Evolutionary conservation across 495 filamentous ascomycete genomes (phyloP).

Genomic region (Recurvomyces mirabilis): DNA sequence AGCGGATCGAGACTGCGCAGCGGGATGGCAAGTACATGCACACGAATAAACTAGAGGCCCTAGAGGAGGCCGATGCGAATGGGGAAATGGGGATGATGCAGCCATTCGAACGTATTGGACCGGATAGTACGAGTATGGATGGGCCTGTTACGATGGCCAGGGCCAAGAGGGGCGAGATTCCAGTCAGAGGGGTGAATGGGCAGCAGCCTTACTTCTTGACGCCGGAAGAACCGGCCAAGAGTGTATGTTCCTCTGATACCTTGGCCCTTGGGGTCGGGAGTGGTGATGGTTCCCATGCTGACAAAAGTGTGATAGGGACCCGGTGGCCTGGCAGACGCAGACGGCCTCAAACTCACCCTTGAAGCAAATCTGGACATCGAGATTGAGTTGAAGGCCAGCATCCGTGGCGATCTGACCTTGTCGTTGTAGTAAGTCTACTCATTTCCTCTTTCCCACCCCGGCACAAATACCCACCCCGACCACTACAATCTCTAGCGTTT

Average conservation of each 20-base stretch:
- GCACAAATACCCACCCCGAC: no score
- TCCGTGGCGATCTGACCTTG: constrained; percentile 35
- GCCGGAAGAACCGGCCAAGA: constrained; percentile 10
- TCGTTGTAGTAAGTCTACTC: constrained; percentile 34
- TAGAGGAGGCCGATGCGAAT: constrained; percentile 36
- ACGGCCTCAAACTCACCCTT: constrained; percentile 34
- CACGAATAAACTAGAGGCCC: constrained; percentile 31
- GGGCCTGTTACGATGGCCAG: constrained; percentile 38
- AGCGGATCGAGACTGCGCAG: constrained; percentile 28
- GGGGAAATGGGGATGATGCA: constrained; percentile 34
- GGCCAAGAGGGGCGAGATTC: constrained; percentile 37
- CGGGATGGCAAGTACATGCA: constrained; percentile 35
- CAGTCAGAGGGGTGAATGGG: constrained; percentile 34
- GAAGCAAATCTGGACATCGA: constrained; percentile 38
- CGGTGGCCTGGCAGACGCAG: constrained; percentile 26
- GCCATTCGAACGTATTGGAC: constrained; percentile 39
- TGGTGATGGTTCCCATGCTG: background rate
- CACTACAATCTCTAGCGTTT: no score
- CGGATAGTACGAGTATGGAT: constrained; percentile 39
- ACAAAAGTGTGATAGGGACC: no score
- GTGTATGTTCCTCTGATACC: background rate
- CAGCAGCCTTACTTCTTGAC: constrained; percentile 29
- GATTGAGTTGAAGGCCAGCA: constrained; percentile 37
- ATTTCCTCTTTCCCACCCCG: no score
- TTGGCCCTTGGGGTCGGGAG: no score